Percentiles rank a stretch among this genome's conserved stretches.
Evolutionary conservation across 495 filamentous ascomycete species (phyloP).

Genomic region (Penicillium waksmanii): DNA sequence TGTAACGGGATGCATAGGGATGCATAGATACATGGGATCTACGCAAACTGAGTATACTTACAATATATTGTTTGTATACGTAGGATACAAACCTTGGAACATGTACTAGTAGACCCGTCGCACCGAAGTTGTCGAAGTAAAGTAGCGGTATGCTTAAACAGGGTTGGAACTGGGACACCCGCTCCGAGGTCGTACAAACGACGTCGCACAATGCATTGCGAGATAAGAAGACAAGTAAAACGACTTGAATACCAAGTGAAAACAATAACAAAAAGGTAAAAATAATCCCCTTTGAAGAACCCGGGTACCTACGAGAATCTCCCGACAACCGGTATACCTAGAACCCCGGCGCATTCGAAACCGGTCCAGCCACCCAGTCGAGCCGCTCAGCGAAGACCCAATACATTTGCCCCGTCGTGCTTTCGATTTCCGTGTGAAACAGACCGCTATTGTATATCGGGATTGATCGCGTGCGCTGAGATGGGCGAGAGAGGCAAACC

Average conservation of each 20-base stretch:
- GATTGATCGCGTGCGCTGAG: background rate
- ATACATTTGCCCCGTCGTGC: background rate
- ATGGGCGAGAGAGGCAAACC: no score
- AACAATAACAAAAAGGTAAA: background rate
- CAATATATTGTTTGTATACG: no score
- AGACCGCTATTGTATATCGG: background rate
- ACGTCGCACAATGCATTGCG: background rate
- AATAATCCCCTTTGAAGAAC: background rate
- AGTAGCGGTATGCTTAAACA: slow-evolving; percentile 4
- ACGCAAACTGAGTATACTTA: no score
- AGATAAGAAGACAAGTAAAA: background rate
- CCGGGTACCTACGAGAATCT: slow-evolving; percentile 2
- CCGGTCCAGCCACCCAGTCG: background rate
- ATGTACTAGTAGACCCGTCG: no score
- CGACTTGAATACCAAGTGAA: no score
- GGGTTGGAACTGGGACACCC: background rate
- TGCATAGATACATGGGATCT: no score
- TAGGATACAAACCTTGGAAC: no score
- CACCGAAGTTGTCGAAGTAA: background rate
- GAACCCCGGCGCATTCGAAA: background rate
- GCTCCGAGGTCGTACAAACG: background rate
- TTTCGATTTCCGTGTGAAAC: background rate
- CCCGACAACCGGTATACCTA: background rate
- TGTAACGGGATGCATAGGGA: no score
- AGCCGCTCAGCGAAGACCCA: background rate